These are phyloP conservation scores for Saxophila tyrrhenica DNA, from an alignment of 495 filamentous ascomycete species.

Conservation along the genomic window DNA sequence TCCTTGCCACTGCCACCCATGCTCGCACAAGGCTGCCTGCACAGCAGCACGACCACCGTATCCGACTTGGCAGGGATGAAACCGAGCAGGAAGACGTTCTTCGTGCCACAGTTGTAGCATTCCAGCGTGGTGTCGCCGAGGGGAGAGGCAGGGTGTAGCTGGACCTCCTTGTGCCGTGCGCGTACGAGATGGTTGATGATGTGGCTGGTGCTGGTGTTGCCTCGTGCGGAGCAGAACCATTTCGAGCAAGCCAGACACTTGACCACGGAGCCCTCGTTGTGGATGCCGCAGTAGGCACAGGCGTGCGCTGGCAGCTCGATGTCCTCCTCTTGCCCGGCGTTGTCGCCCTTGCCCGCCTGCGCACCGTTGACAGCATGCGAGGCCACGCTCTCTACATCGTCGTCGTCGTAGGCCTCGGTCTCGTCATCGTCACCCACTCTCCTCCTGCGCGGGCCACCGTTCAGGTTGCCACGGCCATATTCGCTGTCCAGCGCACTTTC, in stretches of 20 bases:
- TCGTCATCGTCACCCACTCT: slow-evolving; percentile 73
- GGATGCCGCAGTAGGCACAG: slow-evolving; percentile 99
- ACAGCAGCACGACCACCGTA: slow-evolving; percentile 92
- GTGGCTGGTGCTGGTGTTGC: slow-evolving; percentile 92
- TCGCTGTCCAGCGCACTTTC: slow-evolving; percentile 61
- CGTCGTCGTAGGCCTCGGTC: slow-evolving; percentile 73
- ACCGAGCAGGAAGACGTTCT: slow-evolving; percentile 97
- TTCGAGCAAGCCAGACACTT: slow-evolving; percentile 94
- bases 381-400: slow-evolving; percentile 85
- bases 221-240: slow-evolving; percentile 98
- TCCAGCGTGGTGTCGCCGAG: slow-evolving; percentile 94
- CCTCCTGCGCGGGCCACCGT: slow-evolving; percentile 53
- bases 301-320: slow-evolving; percentile 90
- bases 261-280: slow-evolving; percentile 87
- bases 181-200: slow-evolving; percentile 98
- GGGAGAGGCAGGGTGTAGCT: slow-evolving; percentile 87
- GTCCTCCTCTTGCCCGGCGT: slow-evolving; percentile 50
- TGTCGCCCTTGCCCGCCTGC: slow-evolving; percentile 33
- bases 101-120: slow-evolving; percentile 98
- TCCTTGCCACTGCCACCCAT: slow-evolving; percentile 88
- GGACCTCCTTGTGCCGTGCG: slow-evolving; percentile 96
- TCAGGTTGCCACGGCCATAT: slow-evolving; percentile 48
- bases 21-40: slow-evolving; percentile 89
- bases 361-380: slow-evolving; percentile 67
- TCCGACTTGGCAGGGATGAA: slow-evolving; percentile 99